Evolutionary conservation across 495 filamentous ascomycete species (phyloP).

Genomic region (Achaetomiella virescens): DNA sequence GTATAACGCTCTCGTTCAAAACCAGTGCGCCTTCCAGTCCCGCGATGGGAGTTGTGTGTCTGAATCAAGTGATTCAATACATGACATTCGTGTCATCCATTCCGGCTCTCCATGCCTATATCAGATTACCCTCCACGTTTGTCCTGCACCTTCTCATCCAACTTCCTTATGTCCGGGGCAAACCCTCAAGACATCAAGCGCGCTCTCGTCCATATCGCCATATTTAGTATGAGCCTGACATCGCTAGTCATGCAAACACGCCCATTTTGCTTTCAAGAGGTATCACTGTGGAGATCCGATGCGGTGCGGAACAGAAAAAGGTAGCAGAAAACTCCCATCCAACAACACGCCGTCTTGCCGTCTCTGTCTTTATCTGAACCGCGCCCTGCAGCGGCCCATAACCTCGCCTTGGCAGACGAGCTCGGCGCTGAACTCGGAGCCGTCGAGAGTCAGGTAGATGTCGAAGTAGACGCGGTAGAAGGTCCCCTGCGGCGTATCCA

Average conservation of each 20-base stretch:
- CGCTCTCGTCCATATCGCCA: neutral
- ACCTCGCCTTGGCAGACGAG: constrained; percentile 97
- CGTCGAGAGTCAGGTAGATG: constrained; percentile 90
- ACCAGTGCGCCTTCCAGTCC: neutral
- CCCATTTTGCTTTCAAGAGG: constrained; percentile 28
- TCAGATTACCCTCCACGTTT: neutral
- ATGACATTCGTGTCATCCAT: neutral
- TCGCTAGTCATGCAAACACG: constrained; percentile 14
- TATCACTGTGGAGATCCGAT: constrained; percentile 33
- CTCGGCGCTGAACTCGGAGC: constrained; percentile 96
- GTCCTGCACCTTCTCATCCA: neutral
- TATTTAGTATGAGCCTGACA: constrained; percentile 8
- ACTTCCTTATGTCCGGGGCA: neutral
- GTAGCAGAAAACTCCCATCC: constrained; percentile 14
- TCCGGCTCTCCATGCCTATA: neutral
- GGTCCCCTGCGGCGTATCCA: constrained; percentile 97
- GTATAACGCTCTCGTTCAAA: neutral
- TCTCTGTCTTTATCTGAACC: constrained; percentile 54
- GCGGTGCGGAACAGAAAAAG: constrained; percentile 21
- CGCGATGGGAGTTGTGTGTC: constrained; percentile 5
- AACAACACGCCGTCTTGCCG: neutral
- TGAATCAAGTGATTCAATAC: neutral
- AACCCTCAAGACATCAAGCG: neutral
- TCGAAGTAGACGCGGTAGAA: constrained; percentile 86
- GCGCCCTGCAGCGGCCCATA: constrained; percentile 91